Percentiles rank a stretch among this genome's conserved stretches.
phyloP scores from a whole-genome alignment of 2,329 filamentous ascomycete genomes.

The Bipolaris cookei region DNA sequence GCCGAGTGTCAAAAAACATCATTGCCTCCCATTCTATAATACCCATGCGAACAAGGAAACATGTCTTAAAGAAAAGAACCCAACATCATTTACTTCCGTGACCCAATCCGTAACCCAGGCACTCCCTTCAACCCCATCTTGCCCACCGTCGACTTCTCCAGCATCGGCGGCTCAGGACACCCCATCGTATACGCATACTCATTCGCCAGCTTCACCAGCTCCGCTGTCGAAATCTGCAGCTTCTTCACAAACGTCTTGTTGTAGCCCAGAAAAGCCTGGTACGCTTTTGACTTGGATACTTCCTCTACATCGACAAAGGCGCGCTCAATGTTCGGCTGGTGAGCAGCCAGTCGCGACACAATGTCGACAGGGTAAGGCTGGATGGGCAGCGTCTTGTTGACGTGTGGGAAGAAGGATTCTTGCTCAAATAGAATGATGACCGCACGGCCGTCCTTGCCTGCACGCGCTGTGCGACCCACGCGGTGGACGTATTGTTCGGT shows the following conservation, averaged over 20 bases:
- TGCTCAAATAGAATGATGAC: constrained; percentile 60
- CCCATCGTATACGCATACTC: constrained; percentile 53
- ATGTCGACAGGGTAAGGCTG: constrained; percentile 56
- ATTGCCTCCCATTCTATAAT: no score
- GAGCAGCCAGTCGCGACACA: constrained; percentile 42
- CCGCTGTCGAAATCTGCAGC: constrained; percentile 47
- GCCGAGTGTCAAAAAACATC: no score
- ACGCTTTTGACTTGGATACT: constrained; percentile 52
- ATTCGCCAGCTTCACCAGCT: constrained; percentile 53
- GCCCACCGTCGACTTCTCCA: constrained; percentile 54
- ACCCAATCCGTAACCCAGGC: constrained; percentile 47
- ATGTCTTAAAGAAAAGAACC: no score
- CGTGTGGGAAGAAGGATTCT: constrained; percentile 59
- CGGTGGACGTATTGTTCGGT: constrained; percentile 57
- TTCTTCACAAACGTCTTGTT: constrained; percentile 55
- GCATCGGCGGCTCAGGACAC: constrained; percentile 54
- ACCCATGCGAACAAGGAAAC: no score
- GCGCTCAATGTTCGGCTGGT: constrained; percentile 39
- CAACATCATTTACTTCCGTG: constrained; percentile 22
- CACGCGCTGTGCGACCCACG: constrained; percentile 52
- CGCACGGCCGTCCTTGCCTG: constrained; percentile 58
- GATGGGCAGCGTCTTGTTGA: constrained; percentile 59
- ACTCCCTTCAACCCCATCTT: constrained; percentile 59
- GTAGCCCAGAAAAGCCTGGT: constrained; percentile 57
- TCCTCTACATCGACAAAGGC: constrained; percentile 51